Evolutionary conservation across 208 protist genomes (phyloP).

Genomic region (Wallacemonas sp.): DNA sequence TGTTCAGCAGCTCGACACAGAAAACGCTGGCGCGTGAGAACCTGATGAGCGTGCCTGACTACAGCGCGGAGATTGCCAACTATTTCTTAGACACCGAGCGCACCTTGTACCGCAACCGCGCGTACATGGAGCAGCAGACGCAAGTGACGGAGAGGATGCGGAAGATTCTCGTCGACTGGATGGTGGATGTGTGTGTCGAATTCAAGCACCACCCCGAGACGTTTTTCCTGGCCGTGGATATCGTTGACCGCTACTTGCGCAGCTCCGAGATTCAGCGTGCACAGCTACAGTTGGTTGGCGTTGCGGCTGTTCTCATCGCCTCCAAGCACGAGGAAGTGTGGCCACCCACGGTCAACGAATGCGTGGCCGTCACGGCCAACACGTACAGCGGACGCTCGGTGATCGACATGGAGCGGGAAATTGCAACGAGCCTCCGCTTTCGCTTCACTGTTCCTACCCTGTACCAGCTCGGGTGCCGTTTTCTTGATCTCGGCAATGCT

Average conservation of each 20-base stretch:
- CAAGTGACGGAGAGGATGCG: slow-evolving; percentile 96
- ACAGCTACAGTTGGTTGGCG: slow-evolving; percentile 89
- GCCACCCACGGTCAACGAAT: slow-evolving; percentile 90
- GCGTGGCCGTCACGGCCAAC: slow-evolving; percentile 92
- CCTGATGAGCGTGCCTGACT: slow-evolving; percentile 39
- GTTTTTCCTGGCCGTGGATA: slow-evolving; percentile 96
- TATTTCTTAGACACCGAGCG: slow-evolving; percentile 75
- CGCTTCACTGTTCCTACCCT: slow-evolving; percentile 77
- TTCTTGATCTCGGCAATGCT: slow-evolving; percentile 35
- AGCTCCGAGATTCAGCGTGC: slow-evolving; percentile 46
- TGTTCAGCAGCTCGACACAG: neutral
- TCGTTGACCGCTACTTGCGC: slow-evolving; percentile 94
- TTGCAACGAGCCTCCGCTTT: slow-evolving; percentile 63
- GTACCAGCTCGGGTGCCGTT: slow-evolving; percentile 61
- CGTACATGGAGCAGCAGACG: slow-evolving; percentile 72
- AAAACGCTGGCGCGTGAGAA: neutral
- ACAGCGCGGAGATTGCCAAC: slow-evolving; percentile 67
- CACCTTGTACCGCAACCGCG: slow-evolving; percentile 39
- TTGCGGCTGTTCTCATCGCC: slow-evolving; percentile 86
- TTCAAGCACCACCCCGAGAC: slow-evolving; percentile 96
- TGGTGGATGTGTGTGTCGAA: slow-evolving; percentile 94
- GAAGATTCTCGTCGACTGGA: slow-evolving; percentile 97
- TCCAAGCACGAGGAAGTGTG: slow-evolving; percentile 93
- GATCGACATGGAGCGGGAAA: slow-evolving; percentile 75
- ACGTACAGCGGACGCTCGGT: slow-evolving; percentile 84